Evolutionary conservation across 345 rosid species (phyloP).

Genomic region (Rhodomyrtus tomentosa): DNA sequence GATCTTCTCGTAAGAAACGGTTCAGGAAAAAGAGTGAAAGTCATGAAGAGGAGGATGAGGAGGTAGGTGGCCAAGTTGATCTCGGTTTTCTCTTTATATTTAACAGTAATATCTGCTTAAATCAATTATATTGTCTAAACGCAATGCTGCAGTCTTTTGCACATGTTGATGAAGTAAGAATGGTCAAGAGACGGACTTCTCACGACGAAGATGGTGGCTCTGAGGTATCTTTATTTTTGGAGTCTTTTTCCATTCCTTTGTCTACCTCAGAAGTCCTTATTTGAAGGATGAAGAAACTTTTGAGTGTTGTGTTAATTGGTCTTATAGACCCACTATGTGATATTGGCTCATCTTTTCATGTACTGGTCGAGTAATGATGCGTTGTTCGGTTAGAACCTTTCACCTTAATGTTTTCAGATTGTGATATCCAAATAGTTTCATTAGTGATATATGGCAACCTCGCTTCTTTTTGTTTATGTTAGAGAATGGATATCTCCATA

Average conservation of each 20-base stretch:
- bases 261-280: not conserved
- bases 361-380: not conserved
- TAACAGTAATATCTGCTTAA: not conserved
- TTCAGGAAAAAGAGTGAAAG: slow-evolving; percentile 71
- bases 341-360: not conserved
- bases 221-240: slow-evolving; percentile 43
- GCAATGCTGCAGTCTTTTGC: slow-evolving; percentile 37
- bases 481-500: not conserved
- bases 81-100: slow-evolving; percentile 9
- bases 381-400: not conserved
- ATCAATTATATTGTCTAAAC: not conserved
- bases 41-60: slow-evolving; percentile 64
- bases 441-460: not conserved
- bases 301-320: not conserved
- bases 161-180: slow-evolving; percentile 31
- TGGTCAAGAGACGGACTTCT: slow-evolving; percentile 43
- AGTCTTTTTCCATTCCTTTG: not conserved
- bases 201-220: slow-evolving; percentile 54
- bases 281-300: not conserved
- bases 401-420: not conserved
- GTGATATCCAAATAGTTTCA: not conserved
- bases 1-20: slow-evolving; percentile 44
- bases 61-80: slow-evolving; percentile 26
- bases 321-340: not conserved
- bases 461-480: not conserved